phyloP scores from a whole-genome alignment of 176 grass and related monocot genomes.

The Typha latifolia region DNA sequence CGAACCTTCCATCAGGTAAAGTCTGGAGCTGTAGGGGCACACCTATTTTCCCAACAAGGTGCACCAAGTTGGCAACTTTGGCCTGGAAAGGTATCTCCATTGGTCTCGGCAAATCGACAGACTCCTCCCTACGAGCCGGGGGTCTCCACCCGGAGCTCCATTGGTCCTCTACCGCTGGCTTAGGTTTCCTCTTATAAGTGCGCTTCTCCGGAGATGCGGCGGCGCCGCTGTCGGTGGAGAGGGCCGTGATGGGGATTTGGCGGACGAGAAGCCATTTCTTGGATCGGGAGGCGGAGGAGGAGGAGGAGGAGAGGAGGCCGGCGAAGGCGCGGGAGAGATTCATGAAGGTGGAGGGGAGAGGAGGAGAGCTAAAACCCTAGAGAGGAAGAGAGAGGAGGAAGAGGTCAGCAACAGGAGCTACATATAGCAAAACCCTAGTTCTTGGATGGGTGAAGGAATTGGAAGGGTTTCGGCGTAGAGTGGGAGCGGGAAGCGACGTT shows the following conservation, averaged over 20 bases:
- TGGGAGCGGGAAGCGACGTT: background rate
- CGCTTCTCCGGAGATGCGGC: background rate
- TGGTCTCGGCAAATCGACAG: constrained; percentile 32
- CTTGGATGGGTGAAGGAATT: background rate
- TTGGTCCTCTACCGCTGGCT: background rate
- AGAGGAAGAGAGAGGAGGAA: background rate
- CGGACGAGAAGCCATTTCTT: background rate
- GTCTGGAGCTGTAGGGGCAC: constrained; percentile 57
- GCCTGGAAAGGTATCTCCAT: constrained; percentile 64
- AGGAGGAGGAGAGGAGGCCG: background rate
- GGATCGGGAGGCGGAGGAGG: background rate
- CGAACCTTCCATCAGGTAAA: constrained; percentile 32
- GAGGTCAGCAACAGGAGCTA: background rate
- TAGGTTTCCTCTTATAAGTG: background rate
- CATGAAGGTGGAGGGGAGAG: background rate
- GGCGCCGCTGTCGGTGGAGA: background rate
- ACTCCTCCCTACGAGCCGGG: background rate
- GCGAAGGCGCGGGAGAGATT: constrained; percentile 3
- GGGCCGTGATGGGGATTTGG: background rate
- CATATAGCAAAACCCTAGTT: background rate
- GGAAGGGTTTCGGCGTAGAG: background rate
- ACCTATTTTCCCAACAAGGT: constrained; percentile 50
- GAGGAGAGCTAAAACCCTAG: background rate
- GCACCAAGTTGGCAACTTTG: constrained; percentile 49
- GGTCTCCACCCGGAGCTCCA: background rate